Conservation (phyloP, 192 early-diverging fungal genomes). For the Funneliformis mosseae region DNA sequence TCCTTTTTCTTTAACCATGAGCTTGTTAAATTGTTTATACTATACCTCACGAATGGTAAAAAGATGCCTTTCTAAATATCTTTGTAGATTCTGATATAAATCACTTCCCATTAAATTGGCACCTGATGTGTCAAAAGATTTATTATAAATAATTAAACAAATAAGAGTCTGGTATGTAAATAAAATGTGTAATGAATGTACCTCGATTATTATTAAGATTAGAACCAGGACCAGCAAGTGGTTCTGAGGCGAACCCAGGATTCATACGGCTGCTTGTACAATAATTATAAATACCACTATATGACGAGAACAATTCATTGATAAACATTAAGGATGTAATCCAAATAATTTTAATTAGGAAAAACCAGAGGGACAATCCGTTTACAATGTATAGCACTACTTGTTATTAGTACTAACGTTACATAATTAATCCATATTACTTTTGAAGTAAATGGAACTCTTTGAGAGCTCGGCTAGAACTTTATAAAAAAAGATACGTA, state of each 20-base stretch:
- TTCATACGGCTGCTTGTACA: constrained; percentile 57
- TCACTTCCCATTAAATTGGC: constrained; percentile 60
- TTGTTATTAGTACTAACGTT: not conserved
- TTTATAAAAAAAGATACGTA: constrained; percentile 61
- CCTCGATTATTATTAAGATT: constrained; percentile 30
- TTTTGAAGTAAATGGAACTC: not conserved
- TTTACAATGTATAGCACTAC: not conserved
- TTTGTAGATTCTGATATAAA: constrained; percentile 52
- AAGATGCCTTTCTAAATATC: constrained; percentile 60
- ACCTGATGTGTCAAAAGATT: constrained; percentile 37
- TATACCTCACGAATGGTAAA: constrained; percentile 46
- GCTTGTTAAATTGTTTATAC: not conserved
- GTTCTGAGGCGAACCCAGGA: constrained; percentile 33
- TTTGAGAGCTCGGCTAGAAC: not conserved
- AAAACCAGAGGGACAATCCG: not conserved
- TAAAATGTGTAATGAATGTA: not conserved
- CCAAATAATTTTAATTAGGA: not conserved
- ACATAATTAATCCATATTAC: not conserved
- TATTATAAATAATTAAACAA: not conserved
- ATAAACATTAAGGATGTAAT: not conserved
- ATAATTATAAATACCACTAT: constrained; percentile 76
- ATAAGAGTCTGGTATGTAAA: not conserved
- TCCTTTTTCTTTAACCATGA: not conserved
- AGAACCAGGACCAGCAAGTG: constrained; percentile 18
- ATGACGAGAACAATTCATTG: not conserved